Evolutionary conservation across 257 asterid genomes (phyloP), one percentile per base, ranked within the genome.

Genomic region (Petunia axillaris): DNA sequence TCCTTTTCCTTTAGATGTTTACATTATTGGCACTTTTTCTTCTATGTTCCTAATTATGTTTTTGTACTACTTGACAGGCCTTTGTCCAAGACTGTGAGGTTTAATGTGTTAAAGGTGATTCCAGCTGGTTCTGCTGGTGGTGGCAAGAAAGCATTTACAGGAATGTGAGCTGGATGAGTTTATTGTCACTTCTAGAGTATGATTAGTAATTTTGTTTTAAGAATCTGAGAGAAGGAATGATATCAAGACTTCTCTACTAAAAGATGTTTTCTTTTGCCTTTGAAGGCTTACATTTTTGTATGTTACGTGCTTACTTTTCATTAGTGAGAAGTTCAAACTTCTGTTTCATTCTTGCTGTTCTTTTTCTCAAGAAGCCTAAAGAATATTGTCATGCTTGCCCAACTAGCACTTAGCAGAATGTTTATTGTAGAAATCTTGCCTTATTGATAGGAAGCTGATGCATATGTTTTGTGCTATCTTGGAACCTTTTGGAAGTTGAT

Each of bases 61-160:
- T 16, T 37, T 40, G n/a, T 25, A 25, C 16, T 59, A 35, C 1
- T 40, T 75, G 79, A 48, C 87, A 93, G 97, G 96, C 98, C 98
- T 5, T 73, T 92, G 86, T 92, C 98, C 2, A 93, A 93, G 75
- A 93, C 98, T 0, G 98, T 93, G 74, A 86, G 98, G 87, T 93
- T 93, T 75, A 93, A 93, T 48, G 98, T 93, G 25, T 85, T 93
- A 66, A 93, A 93, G 89, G 98, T 91, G 58, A 25, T 89, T 63
- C 97, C 98, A 52, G 98, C 97, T 53, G 98, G 98, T 55, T 89
- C 98, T 55, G 86, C 97, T 35, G 89, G 90, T n/a, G 87, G 76
- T n/a, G 98, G 98, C 36, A 93, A 93, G 93, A 93, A 93, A 89
- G 98, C 98, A 2, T 93, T 93, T 36, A 83, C 93, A 3, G 97